Evolutionary conservation across 2,329 filamentous ascomycete species (phyloP), one percentile per base, ranked within the genome.

Genomic region (Sporothrix inflata): DNA sequence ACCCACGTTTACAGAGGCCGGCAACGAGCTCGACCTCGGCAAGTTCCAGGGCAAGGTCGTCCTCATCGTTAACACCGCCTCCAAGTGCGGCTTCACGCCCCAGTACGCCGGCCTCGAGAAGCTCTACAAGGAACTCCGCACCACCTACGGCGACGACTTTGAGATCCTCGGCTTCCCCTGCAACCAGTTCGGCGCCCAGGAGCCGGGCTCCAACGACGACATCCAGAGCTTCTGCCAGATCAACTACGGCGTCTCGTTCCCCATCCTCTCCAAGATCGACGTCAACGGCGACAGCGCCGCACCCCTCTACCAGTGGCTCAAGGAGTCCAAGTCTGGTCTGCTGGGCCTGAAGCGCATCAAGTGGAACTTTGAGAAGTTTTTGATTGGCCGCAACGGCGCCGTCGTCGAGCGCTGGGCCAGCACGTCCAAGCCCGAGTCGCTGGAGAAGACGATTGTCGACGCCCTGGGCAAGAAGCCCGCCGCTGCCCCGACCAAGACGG

Each of bases 311-410:
- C 87, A 92, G 80, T 99, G 88, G 88, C 82, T 92, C 79, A 92
- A 91, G 85, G 82, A 83, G 57, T 84, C 90, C 83, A 91, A 94
- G 85, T 88, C 95, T 0, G 94, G 96, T 27, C 79, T 98, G 71
- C 84, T 98, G 84, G 96, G 96, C 24, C 81, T 98, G 79, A 95
- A 97, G 90, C 84, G 91, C 74, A 87, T 99, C 78, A 98, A 98
- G 91, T 99, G 96, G 96, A 99, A 99, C 85, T 99, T 98, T 85
- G 96, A 99, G 83, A 99, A 99, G 89, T 99, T 98, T 84, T 84
- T 99, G 75, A 85, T 99, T 76, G 92, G 91, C 74, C 88, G 89
- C 74, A 94, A 98, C 82, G 96, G 96, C 34, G 88, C 91, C 83
- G 94, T 98, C 77, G 92, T 92, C 83, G 88, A 88, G 38, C 86